Evolutionary conservation across 805 yeast species (phyloP).

Genomic region (Saccharomycopsis amapae): DNA sequence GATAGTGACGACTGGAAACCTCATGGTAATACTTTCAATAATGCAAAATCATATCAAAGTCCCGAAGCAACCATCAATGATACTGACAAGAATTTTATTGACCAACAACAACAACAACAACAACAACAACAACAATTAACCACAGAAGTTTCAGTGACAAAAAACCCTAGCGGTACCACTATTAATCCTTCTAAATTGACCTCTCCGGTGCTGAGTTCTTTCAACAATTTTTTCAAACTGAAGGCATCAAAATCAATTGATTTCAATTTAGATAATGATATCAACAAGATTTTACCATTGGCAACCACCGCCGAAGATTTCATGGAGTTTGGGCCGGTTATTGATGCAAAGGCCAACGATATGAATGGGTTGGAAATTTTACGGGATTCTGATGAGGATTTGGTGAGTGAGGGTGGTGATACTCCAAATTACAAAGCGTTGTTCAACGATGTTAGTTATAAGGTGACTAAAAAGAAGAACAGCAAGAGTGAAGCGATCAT

Average conservation of each 20-base stretch:
- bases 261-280: conserved; percentile 13
- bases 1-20: too few relatives aligned
- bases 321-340: neutral
- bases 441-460: conserved; percentile 22
- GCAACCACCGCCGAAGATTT: neutral
- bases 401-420: conserved; percentile 3
- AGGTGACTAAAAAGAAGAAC: conserved; percentile 2
- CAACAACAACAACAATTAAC: too few relatives aligned
- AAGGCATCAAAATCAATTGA: conserved; percentile 3
- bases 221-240: conserved; percentile 11
- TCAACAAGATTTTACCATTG: conserved; percentile 10
- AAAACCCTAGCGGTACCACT: neutral
- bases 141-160: too few relatives aligned
- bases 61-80: too few relatives aligned
- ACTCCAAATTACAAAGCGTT: conserved; percentile 30
- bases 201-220: conserved; percentile 5
- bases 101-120: too few relatives aligned
- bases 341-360: neutral
- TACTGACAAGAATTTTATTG: too few relatives aligned
- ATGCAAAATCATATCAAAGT: too few relatives aligned
- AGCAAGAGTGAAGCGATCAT: conserved; percentile 1
- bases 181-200: conserved; percentile 5
- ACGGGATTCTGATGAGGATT: conserved; percentile 1
- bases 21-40: too few relatives aligned
- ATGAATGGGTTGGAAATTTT: too few relatives aligned